A percentile compares a stretch with the other conserved stretches of the same genome.
Evolutionary conservation across 192 early-diverging fungal species (phyloP).

Genomic region (Coemansia sp.): DNA sequence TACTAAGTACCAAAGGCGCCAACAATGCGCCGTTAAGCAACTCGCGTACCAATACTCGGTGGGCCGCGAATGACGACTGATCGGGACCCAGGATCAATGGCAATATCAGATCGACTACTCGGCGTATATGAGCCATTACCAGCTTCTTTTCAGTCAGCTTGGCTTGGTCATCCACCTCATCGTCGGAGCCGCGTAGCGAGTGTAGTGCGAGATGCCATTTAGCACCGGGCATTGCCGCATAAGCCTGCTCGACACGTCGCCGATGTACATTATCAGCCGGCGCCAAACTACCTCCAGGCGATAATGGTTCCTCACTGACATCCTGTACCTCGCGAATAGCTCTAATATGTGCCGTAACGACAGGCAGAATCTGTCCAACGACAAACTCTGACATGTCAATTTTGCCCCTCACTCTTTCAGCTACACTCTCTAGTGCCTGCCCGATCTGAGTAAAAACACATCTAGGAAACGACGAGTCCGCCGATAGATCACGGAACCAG

Average conservation of each 20-base stretch:
- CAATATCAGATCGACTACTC: constrained; percentile 62
- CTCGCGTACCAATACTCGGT: constrained; percentile 73
- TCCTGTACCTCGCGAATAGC: constrained; percentile 56
- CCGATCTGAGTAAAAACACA: constrained; percentile 34
- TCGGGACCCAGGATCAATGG: constrained; percentile 65
- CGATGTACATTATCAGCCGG: constrained; percentile 24
- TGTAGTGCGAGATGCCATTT: constrained; percentile 18
- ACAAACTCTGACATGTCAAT: constrained; percentile 68
- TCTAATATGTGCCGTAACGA: constrained; percentile 71
- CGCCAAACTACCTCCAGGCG: constrained; percentile 42
- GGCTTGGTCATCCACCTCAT: neutral
- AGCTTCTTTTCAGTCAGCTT: constrained; percentile 34
- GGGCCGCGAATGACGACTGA: constrained; percentile 62
- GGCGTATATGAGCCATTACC: constrained; percentile 67
- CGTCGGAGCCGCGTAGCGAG: neutral
- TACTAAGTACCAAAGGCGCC: constrained; percentile 64
- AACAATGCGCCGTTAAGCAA: constrained; percentile 71
- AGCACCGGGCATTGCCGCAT: constrained; percentile 26
- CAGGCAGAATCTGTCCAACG: constrained; percentile 66
- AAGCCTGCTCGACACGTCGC: constrained; percentile 20
- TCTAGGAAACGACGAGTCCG: constrained; percentile 50
- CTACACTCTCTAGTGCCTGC: constrained; percentile 34
- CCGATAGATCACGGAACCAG: constrained; percentile 51
- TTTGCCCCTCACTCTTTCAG: constrained; percentile 15
- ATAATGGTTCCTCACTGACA: constrained; percentile 18